Percentiles rank a stretch among this genome's conserved stretches.
Conservation (phyloP, 768 basidiomycete genomes). For the Leccinum boreale region DNA sequence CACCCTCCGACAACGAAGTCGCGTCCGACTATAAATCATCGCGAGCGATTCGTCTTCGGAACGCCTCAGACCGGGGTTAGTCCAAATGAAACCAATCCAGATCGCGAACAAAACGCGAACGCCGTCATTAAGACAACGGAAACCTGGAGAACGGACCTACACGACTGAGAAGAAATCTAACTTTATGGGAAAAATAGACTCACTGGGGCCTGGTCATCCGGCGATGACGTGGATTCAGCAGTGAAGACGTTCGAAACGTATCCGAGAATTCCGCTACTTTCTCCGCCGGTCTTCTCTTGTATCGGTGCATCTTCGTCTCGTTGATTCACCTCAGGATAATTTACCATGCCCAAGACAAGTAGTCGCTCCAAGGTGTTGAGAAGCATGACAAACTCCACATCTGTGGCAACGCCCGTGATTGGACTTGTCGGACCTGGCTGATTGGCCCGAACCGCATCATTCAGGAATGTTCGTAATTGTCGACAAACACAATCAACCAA, state of each 20-base stretch:
- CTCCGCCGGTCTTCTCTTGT: slow-evolving; percentile 51
- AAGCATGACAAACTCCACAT: slow-evolving; percentile 82
- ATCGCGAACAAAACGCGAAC: slow-evolving; percentile 74
- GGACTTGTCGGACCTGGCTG: slow-evolving; percentile 38
- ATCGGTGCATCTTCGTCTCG: slow-evolving; percentile 54
- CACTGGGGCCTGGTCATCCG: slow-evolving; percentile 60
- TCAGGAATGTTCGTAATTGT: slow-evolving; percentile 57
- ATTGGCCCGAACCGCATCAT: slow-evolving; percentile 50
- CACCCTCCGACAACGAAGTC: slow-evolving; percentile 69
- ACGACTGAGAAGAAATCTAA: slow-evolving; percentile 2
- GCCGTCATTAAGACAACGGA: slow-evolving; percentile 75
- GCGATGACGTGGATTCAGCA: slow-evolving; percentile 51
- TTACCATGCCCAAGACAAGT: slow-evolving; percentile 67
- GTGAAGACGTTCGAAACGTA: slow-evolving; percentile 92
- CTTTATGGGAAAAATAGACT: slow-evolving; percentile 22
- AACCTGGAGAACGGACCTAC: slow-evolving; percentile 67
- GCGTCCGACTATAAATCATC: slow-evolving; percentile 62
- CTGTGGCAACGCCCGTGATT: slow-evolving; percentile 53
- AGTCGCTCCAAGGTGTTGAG: slow-evolving; percentile 83
- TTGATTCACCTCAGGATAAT: slow-evolving; percentile 45
- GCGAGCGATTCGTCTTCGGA: slow-evolving; percentile 67
- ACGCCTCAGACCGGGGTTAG: slow-evolving; percentile 40
- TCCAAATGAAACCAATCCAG: slow-evolving; percentile 64
- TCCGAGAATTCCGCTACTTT: slow-evolving; percentile 72
- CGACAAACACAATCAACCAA: slow-evolving; percentile 77